These are phyloP conservation scores for Cordyceps militaris DNA, from an alignment of 2,329 filamentous ascomycete species.

Conservation along the genomic window DNA sequence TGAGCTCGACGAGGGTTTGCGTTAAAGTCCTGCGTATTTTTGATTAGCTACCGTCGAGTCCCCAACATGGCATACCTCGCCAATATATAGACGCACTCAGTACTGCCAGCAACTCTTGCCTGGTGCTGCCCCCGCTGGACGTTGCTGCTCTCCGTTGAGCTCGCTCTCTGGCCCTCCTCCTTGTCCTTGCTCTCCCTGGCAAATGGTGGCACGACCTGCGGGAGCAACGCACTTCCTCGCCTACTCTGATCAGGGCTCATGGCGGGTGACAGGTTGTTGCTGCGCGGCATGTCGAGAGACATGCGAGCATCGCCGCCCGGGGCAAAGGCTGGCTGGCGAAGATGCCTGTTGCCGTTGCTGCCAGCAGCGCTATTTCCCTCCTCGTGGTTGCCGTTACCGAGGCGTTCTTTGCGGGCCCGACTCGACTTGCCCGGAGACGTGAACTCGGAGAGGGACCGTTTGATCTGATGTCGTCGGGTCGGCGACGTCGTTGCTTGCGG, in stretches of 20 bases:
- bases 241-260: slow-evolving; percentile 38
- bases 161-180: slow-evolving; percentile 19
- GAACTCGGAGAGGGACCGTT: slow-evolving; percentile 49
- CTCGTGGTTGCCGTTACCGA: slow-evolving; percentile 27
- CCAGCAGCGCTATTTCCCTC: slow-evolving; percentile 14
- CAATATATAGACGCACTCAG: slow-evolving; percentile 23
- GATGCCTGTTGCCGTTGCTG: slow-evolving; percentile 23
- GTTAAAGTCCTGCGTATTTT: slow-evolving; percentile 36
- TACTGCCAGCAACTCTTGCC: slow-evolving; percentile 22
- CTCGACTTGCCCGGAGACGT: slow-evolving; percentile 38
- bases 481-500: slow-evolving; percentile 20
- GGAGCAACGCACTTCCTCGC: slow-evolving; percentile 33
- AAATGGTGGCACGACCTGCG: slow-evolving; percentile 15
- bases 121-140: slow-evolving; percentile 34
- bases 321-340: slow-evolving; percentile 19
- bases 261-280: slow-evolving; percentile 38
- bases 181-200: slow-evolving; percentile 12
- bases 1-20: slow-evolving; percentile 47
- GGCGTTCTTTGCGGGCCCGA: slow-evolving; percentile 27
- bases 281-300: slow-evolving; percentile 40
- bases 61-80: neutral
- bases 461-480: slow-evolving; percentile 41
- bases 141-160: slow-evolving; percentile 27
- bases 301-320: slow-evolving; percentile 20
- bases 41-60: neutral